Percentiles rank a stretch among this genome's conserved stretches.
phyloP scores from a whole-genome alignment of 225 moss, liverwort and hornwort species.

The Asterella californica region DNA sequence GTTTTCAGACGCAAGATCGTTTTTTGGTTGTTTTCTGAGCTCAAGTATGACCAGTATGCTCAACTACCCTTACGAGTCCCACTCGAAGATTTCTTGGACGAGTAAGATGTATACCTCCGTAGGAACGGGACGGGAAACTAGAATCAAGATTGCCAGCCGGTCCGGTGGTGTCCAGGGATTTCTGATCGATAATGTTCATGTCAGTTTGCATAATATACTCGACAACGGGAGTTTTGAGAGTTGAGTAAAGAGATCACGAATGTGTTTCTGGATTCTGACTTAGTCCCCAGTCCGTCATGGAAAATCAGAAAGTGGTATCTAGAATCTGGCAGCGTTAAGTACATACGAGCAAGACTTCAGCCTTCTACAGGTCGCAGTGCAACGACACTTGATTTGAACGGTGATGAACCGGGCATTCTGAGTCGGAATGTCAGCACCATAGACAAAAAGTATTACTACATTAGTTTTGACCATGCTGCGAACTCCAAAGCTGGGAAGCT shows the following conservation, averaged over 20 bases:
- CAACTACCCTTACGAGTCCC: constrained; percentile 10
- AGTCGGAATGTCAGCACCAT: constrained; percentile 5
- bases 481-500: constrained; percentile 6
- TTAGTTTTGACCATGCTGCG: constrained; percentile 21
- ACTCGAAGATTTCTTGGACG: background rate
- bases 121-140: constrained; percentile 12
- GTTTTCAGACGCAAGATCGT: background rate
- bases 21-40: constrained; percentile 4
- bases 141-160: constrained; percentile 4
- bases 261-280: background rate
- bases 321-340: constrained; percentile 12
- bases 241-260: background rate
- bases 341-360: constrained; percentile 6
- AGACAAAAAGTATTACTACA: constrained; percentile 3
- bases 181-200: constrained; percentile 23
- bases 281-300: constrained; percentile 1
- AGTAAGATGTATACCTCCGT: constrained; percentile 2
- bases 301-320: constrained; percentile 11
- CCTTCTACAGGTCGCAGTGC: constrained; percentile 6
- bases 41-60: background rate
- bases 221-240: constrained; percentile 24
- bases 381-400: constrained; percentile 16
- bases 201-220: constrained; percentile 8
- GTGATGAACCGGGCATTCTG: constrained; percentile 9
- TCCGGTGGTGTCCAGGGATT: constrained; percentile 4